Evolutionary conservation across 164 flowering plant genomes (phyloP).

Genomic region (Dillenia suffruticosa): DNA sequence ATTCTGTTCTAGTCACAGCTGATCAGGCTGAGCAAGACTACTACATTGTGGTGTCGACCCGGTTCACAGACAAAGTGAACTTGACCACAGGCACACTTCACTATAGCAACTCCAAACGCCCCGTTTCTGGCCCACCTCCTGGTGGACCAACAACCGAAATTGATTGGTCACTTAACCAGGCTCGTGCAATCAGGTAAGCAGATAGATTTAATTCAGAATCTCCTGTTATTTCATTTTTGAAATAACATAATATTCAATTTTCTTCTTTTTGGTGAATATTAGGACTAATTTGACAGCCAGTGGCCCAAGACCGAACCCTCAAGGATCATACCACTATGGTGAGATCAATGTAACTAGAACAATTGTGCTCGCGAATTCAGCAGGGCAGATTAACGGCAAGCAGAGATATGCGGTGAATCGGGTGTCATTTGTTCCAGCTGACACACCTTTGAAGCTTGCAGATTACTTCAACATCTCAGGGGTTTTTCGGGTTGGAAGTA

Average conservation of each 20-base stretch:
- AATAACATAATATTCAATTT: no score
- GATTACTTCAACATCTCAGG: slow-evolving; percentile 72
- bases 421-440: slow-evolving; percentile 67
- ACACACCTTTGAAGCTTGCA: slow-evolving; percentile 84
- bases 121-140: slow-evolving; percentile 51
- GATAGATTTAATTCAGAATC: no score
- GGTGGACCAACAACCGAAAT: slow-evolving; percentile 44
- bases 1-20: slow-evolving; percentile 70
- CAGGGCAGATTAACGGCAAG: slow-evolving; percentile 44
- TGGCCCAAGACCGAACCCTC: slow-evolving; percentile 92
- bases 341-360: slow-evolving; percentile 48
- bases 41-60: slow-evolving; percentile 61
- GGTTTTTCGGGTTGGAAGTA: slow-evolving; percentile 68
- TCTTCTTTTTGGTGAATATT: slow-evolving; percentile 1
- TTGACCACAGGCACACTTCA: slow-evolving; percentile 51
- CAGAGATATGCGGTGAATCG: slow-evolving; percentile 77
- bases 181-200: slow-evolving; percentile 60
- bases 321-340: slow-evolving; percentile 92
- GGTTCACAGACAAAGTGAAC: slow-evolving; percentile 42
- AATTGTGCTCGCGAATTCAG: slow-evolving; percentile 45
- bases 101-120: slow-evolving; percentile 42
- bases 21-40: slow-evolving; percentile 63
- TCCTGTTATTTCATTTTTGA: no score
- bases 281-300: slow-evolving; percentile 84
- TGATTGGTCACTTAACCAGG: slow-evolving; percentile 68